Percentiles rank a stretch among this genome's conserved stretches.
Evolutionary conservation across 768 basidiomycete genomes (phyloP).

Genomic region (Hygrocybe coccinea): DNA sequence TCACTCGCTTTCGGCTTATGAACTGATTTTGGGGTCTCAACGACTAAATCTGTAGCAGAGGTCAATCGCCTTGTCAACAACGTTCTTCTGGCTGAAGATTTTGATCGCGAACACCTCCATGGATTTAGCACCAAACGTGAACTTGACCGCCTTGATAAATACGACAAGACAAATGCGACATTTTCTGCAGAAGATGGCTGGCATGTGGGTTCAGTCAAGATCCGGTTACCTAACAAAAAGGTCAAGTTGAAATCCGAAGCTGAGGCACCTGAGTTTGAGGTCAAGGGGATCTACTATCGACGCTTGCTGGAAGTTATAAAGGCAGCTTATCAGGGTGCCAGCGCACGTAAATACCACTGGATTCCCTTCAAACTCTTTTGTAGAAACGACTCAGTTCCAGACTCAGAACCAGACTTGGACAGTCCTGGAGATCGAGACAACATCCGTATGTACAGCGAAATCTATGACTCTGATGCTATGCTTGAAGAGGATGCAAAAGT

Average conservation of each 20-base stretch:
- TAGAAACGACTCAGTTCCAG: slow-evolving; percentile 8
- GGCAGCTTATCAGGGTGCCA: slow-evolving; percentile 1
- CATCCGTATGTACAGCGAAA: slow-evolving; percentile 13
- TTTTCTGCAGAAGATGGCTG: slow-evolving; percentile 16
- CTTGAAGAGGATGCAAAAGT: slow-evolving; percentile 9
- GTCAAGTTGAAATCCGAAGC: slow-evolving; percentile 13
- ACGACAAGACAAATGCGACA: slow-evolving; percentile 4
- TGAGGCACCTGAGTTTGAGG: slow-evolving; percentile 13
- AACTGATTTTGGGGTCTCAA: slow-evolving; percentile 28
- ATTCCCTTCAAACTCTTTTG: slow-evolving; percentile 18
- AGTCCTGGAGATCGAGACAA: background rate
- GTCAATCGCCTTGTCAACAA: slow-evolving; percentile 25
- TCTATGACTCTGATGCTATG: slow-evolving; percentile 16
- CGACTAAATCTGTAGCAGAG: slow-evolving; percentile 24
- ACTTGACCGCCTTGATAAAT: slow-evolving; percentile 14
- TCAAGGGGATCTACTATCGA: slow-evolving; percentile 20
- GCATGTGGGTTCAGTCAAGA: slow-evolving; percentile 18
- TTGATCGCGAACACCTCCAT: slow-evolving; percentile 9
- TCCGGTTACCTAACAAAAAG: slow-evolving; percentile 21
- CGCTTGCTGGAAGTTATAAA: slow-evolving; percentile 15
- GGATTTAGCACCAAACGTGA: slow-evolving; percentile 17
- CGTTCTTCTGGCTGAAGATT: slow-evolving; percentile 13
- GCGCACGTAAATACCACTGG: slow-evolving; percentile 11
- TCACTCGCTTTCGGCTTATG: slow-evolving; percentile 23
- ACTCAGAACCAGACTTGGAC: too few species aligned